phyloP scores from a whole-genome alignment of 768 basidiomycete species.

The Russula olivacea region DNA sequence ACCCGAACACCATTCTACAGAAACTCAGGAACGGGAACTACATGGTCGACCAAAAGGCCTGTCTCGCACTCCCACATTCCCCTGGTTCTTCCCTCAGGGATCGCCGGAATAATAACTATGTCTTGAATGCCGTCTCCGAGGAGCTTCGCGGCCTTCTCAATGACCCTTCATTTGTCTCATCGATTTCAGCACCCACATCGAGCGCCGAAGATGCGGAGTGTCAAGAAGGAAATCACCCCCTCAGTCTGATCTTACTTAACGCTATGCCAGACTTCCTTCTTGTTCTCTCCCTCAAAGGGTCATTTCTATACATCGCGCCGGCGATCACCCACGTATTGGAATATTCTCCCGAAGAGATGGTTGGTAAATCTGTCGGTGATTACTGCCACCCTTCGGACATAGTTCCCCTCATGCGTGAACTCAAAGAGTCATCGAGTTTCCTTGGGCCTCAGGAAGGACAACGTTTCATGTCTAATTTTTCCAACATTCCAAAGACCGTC shows the following conservation, averaged over 20 bases:
- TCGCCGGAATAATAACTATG: conserved; percentile 31
- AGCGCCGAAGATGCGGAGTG: conserved; percentile 26
- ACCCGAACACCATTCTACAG: conserved; percentile 77
- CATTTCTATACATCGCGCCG: conserved; percentile 88
- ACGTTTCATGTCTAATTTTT: conserved; percentile 9
- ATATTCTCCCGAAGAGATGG: conserved; percentile 78
- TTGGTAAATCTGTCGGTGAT: conserved; percentile 71
- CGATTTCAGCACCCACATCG: conserved; percentile 25
- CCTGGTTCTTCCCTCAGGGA: conserved; percentile 28
- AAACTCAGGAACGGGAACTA: conserved; percentile 77
- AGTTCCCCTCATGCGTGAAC: conserved; percentile 84
- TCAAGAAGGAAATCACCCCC: conserved; percentile 39
- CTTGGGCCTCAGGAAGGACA: conserved; percentile 26
- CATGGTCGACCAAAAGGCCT: conserved; percentile 51
- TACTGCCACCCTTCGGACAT: conserved; percentile 87
- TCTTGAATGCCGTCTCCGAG: conserved; percentile 42
- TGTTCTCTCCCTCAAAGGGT: conserved; percentile 88
- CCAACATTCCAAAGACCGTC: conserved; percentile 47
- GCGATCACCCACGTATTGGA: conserved; percentile 73
- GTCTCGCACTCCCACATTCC: conserved; percentile 22
- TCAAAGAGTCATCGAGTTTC: conserved; percentile 60
- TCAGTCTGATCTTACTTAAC: conserved; percentile 59
- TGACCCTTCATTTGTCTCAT: conserved; percentile 43
- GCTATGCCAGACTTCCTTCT: conserved; percentile 74
- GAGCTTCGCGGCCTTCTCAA: conserved; percentile 46